Evolutionary conservation across 495 filamentous ascomycete species (phyloP), one percentile per base, ranked within the genome.

Genomic region (Parmelia sp.): DNA sequence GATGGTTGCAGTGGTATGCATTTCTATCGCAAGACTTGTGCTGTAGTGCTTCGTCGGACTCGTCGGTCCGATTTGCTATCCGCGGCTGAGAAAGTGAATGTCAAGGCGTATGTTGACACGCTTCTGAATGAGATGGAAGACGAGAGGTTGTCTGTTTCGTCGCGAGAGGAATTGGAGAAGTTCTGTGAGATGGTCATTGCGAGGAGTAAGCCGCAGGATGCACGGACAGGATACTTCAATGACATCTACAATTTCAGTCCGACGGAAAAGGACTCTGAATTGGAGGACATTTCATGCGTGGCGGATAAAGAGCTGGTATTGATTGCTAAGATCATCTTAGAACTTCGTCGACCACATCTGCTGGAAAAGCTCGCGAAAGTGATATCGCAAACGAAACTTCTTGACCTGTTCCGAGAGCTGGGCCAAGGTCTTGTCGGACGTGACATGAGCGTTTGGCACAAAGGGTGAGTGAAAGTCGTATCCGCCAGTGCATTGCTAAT

Each of bases 1-100:
- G 69, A 67, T 55, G 73, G 71, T 11, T 80, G 65, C 53, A 77
- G 72, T 14, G 76, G 77, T 19, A 78, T 69, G 36, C 76, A 77
- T 37, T 71, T 71, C 63, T 81, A 75, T 66, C 68, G 66, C 33
- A 61, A 47, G 31, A 67, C 61, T 45, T 67, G 65, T 37, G 29
- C 63, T 35, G 44, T 67, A 1, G 40, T 67, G 3, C 19, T 67
- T 31, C 61, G 42, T 12, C 29, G 57, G 40, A 12, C 37, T 44
- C 40, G 37, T 31, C 57, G 57, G 8, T 11, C 19, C 44, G 11
- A 27, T 2, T 59, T 59, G 14, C 23, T 59, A 23, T 19, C 23
- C 10, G 36, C 17, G 8, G 37, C 36, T 59, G 4, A 31, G 8
- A 44, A 19, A 3, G 17, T 35, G 5, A 42, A 59, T 10, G 29